Evolutionary conservation across 1,284 basidiomycete genomes (phyloP), one percentile per base, ranked within the genome.

Genomic region (Apiotrichum porosum): DNA sequence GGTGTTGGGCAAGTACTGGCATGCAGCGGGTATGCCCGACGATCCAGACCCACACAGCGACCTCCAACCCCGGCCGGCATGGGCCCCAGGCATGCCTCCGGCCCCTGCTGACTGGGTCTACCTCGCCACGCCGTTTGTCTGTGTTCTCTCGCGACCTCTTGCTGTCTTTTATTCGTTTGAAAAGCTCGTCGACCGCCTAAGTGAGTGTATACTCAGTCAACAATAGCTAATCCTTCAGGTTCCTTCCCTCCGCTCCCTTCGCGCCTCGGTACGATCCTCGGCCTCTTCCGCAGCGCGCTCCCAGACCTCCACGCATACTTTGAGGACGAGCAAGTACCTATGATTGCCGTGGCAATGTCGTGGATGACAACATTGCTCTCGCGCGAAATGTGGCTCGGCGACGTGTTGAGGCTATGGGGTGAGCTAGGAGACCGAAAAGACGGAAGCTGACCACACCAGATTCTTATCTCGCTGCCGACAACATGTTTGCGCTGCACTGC

Each of bases 261-360:
- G 0, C 58, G 68, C 0, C 49, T 73, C 1, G 71, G 69, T 4
- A 60, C 60, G 0, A 56, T 73, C 42, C 56, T 73, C 17, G 65
- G 63, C 5, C 58, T 73, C 6, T 68, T 73, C 53, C 51, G 69
- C 5, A 50, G 60, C 6, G 63, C 66, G 8, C 46, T 65, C 4
- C 71, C 71, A 0, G 71, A 73, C 17, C 55, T 73, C 4, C 64
- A 67, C 44, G 61, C 61, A 13, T 73, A 69, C 55, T 73, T 70
- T 44, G 71, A 73, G 45, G 68, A 71, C 43, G 71, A 73, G 53
- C 68, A 71, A 45, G 68, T 73, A 2, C 66, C 66, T 2, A 68
- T 68, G 52, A 53, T 62, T 9, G 48, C 66, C 19, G 64, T 73
- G 9, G 68, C 62, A 1, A 54, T 67, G 49, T 63, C 62, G 44